Conservation (phyloP, 1,139 yeast species). For the Nematodospora anomalae region DNA sequence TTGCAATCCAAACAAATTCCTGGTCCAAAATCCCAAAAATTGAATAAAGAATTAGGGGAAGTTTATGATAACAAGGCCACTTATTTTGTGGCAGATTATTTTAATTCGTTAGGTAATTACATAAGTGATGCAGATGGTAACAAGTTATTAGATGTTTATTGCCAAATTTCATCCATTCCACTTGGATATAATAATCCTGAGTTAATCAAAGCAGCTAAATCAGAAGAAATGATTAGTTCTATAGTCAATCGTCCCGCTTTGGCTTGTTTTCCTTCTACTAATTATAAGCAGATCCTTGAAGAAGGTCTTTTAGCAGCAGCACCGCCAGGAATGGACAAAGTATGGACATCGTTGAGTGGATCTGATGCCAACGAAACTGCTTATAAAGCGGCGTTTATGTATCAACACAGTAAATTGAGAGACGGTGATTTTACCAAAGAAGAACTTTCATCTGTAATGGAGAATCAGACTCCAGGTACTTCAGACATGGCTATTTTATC, state of each 20-base stretch:
- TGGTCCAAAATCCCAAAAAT: slow-evolving; percentile 55
- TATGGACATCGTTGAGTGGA: slow-evolving; percentile 73
- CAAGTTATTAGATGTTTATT: slow-evolving; percentile 60
- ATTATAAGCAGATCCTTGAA: slow-evolving; percentile 48
- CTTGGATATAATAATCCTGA: slow-evolving; percentile 78
- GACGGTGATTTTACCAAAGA: slow-evolving; percentile 56
- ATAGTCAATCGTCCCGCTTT: slow-evolving; percentile 72
- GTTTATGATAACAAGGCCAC: slow-evolving; percentile 69
- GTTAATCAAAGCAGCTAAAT: slow-evolving; percentile 57
- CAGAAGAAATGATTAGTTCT: slow-evolving; percentile 67
- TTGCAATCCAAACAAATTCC: slow-evolving; percentile 52
- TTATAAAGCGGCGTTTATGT: slow-evolving; percentile 76
- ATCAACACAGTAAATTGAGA: slow-evolving; percentile 60
- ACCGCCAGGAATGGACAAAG: slow-evolving; percentile 63
- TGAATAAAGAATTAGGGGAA: slow-evolving; percentile 49
- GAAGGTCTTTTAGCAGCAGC: slow-evolving; percentile 65
- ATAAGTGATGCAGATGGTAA: slow-evolving; percentile 73
- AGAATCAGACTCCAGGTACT: slow-evolving; percentile 64
- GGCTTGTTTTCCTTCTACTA: slow-evolving; percentile 70
- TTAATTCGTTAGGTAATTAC: slow-evolving; percentile 67
- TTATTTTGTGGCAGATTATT: slow-evolving; percentile 68
- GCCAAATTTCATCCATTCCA: slow-evolving; percentile 75
- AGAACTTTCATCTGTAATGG: slow-evolving; percentile 63
- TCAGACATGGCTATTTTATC: slow-evolving; percentile 68
- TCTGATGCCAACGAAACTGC: slow-evolving; percentile 80